These are phyloP conservation scores for Rhinocladiella similis DNA, from an alignment of 2,329 filamentous ascomycete genomes.

Conservation along the genomic window DNA sequence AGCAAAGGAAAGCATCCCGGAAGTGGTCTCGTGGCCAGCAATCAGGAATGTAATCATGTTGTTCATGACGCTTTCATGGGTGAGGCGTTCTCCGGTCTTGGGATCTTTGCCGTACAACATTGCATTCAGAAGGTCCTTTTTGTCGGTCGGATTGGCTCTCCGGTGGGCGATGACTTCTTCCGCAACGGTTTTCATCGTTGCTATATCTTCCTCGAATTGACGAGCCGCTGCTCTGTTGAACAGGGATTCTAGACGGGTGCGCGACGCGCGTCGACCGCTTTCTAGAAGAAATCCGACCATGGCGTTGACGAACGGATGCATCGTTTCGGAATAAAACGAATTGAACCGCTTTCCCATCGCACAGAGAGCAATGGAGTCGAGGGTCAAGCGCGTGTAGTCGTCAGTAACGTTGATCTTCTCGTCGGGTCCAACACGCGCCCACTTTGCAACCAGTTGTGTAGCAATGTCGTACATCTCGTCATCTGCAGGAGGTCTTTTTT, in stretches of 20 bases:
- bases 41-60: conserved; percentile 67
- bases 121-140: conserved; percentile 59
- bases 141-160: conserved; percentile 54
- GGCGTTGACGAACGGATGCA: conserved; percentile 69
- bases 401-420: conserved; percentile 61
- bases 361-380: conserved; percentile 72
- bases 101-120: conserved; percentile 62
- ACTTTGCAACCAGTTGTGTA: conserved; percentile 42
- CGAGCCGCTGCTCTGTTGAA: conserved; percentile 16
- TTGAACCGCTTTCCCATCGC: conserved; percentile 75
- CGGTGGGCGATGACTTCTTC: conserved; percentile 58
- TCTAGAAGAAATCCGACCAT: conserved; percentile 66
- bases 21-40: conserved; percentile 68
- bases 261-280: conserved; percentile 50
- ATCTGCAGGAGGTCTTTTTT: background rate
- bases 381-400: conserved; percentile 70
- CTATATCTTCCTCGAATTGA: conserved; percentile 24
- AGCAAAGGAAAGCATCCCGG: conserved; percentile 64
- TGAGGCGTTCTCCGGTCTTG: conserved; percentile 59
- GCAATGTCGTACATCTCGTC: conserved; percentile 36
- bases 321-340: conserved; percentile 66
- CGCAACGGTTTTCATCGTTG: conserved; percentile 24
- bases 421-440: conserved; percentile 52
- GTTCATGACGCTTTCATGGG: conserved; percentile 62
- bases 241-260: conserved; percentile 47